These are phyloP conservation scores for Lactarius trivialis DNA, from an alignment of 768 basidiomycete genomes.

Conservation along the genomic window DNA sequence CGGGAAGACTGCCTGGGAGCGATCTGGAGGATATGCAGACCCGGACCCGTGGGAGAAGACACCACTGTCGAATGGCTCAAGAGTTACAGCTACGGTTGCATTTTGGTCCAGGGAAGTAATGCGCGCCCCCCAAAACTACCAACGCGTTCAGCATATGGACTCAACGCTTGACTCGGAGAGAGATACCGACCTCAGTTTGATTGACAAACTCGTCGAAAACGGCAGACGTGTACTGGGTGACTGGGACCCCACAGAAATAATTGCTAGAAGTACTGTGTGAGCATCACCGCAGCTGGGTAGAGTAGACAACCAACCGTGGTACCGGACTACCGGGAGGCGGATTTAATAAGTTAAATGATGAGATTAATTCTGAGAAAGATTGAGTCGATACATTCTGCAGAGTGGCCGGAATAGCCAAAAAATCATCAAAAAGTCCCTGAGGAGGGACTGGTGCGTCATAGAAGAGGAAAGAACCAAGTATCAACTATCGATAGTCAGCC, in stretches of 20 bases:
- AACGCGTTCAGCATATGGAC: background rate
- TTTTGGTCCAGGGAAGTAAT: background rate
- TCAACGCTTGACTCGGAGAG: background rate
- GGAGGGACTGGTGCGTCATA: conserved; percentile 23
- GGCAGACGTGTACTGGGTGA: background rate
- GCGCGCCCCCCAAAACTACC: conserved; percentile 4
- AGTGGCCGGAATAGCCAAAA: conserved; percentile 14
- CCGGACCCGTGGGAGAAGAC: conserved; percentile 12
- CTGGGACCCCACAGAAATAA: background rate
- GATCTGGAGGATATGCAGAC: conserved; percentile 17
- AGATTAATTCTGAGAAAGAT: background rate
- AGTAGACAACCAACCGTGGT: background rate
- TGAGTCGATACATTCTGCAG: background rate
- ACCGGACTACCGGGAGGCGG: background rate
- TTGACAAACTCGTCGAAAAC: conserved; percentile 1
- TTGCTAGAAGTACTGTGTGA: background rate
- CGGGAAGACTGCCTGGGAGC: conserved; percentile 11
- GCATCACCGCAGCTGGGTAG: background rate
- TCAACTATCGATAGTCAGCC: background rate
- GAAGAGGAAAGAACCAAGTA: conserved; percentile 5
- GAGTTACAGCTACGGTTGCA: background rate
- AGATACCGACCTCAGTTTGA: background rate
- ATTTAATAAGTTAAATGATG: background rate
- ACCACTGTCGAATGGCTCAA: conserved; percentile 6
- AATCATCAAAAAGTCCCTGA: conserved; percentile 20